A percentile compares a stretch with the other conserved stretches of the same genome.
Conservation (phyloP, 1,284 basidiomycete genomes). For the Rhizoctonia solani region DNA sequence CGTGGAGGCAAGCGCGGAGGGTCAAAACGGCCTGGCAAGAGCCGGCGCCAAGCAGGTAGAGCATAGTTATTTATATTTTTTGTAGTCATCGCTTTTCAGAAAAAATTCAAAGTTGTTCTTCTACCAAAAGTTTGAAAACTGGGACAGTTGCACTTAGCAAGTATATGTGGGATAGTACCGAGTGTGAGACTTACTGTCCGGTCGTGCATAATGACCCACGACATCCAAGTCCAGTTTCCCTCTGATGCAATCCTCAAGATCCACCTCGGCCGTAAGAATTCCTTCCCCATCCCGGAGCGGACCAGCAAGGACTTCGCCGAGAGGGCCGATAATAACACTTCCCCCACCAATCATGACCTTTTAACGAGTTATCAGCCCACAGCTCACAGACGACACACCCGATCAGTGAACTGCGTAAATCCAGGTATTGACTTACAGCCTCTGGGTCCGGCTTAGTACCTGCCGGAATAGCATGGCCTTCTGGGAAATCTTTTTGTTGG, state of each 20-base stretch:
- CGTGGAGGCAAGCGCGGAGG: constrained; percentile 17
- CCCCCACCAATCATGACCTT: constrained; percentile 67
- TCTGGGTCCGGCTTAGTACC: constrained; percentile 50
- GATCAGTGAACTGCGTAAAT: neutral
- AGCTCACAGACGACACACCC: neutral
- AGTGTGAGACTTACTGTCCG: constrained; percentile 58
- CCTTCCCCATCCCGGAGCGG: constrained; percentile 65
- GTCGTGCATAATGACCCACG: constrained; percentile 69
- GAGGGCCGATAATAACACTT: constrained; percentile 67
- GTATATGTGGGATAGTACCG: neutral
- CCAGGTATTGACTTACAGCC: constrained; percentile 43
- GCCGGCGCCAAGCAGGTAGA: constrained; percentile 18
- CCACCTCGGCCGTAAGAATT: constrained; percentile 65
- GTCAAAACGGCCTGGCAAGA: constrained; percentile 34
- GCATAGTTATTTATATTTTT: neutral
- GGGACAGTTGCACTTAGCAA: neutral
- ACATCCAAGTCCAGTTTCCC: constrained; percentile 76
- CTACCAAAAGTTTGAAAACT: constrained; percentile 21
- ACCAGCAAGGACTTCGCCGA: constrained; percentile 69
- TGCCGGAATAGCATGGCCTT: constrained; percentile 56
- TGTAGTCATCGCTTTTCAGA: neutral
- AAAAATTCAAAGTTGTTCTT: constrained; percentile 9
- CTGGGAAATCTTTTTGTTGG: constrained; percentile 63
- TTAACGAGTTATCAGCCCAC: neutral
- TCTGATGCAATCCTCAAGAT: constrained; percentile 61